Conservation (phyloP, 768 basidiomycete genomes). For the Cystofilobasidium macerans region DNA sequence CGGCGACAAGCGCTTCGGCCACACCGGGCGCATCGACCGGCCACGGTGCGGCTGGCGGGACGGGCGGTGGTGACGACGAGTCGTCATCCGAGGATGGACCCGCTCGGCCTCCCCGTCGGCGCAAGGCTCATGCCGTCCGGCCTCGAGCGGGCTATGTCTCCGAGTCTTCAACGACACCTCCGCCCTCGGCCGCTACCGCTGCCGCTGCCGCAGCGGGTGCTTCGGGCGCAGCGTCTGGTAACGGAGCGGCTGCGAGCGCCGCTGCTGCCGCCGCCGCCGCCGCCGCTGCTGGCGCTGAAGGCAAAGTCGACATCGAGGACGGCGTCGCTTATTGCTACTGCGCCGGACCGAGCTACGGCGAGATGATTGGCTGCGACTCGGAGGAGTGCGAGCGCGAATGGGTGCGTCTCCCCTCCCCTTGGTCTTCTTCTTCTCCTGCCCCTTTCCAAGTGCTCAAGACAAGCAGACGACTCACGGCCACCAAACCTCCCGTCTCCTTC, state of each 20-base stretch:
- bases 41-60: too few species aligned
- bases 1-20: constrained; percentile 26
- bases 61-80: neutral
- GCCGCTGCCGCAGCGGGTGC: constrained; percentile 44
- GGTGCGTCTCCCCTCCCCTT: constrained; percentile 48
- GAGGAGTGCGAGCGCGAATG: constrained; percentile 71
- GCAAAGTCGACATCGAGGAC: constrained; percentile 40
- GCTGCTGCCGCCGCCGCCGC: neutral
- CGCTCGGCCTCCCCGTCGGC: neutral
- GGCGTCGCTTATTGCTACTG: constrained; percentile 68
- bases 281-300: neutral
- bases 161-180: neutral
- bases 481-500: too few species aligned
- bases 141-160: neutral
- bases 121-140: constrained; percentile 6
- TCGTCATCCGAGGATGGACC: neutral
- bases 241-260: constrained; percentile 33
- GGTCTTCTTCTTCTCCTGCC: neutral
- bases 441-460: neutral
- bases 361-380: constrained; percentile 92
- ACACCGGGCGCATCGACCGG: too few species aligned
- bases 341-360: constrained; percentile 69
- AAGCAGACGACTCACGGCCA: too few species aligned
- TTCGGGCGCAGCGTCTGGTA: too few species aligned
- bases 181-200: constrained; percentile 41